A percentile compares a stretch with the other conserved stretches of the same genome.
phyloP scores from a whole-genome alignment of 1,284 basidiomycete genomes.

The Ganoderma multipileum region DNA sequence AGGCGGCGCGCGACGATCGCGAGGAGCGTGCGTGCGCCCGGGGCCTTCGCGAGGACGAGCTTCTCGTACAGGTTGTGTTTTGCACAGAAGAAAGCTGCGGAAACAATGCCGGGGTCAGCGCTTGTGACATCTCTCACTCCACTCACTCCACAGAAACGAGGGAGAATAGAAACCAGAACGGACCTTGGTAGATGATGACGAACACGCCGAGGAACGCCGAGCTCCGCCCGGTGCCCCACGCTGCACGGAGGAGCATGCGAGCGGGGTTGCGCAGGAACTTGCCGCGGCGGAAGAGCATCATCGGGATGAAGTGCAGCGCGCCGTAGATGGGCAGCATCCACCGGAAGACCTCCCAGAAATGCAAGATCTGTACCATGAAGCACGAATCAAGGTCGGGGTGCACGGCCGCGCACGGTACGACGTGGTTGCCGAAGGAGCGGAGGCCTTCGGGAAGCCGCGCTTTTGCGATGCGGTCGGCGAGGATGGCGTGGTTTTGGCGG shows the following conservation, averaged over 20 bases:
- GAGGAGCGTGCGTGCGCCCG: conserved; percentile 28
- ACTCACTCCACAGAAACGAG: not conserved
- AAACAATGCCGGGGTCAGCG: not conserved
- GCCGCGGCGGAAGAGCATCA: conserved; percentile 77
- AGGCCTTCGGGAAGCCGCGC: conserved; percentile 42
- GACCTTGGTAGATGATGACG: conserved; percentile 86
- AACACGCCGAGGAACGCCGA: conserved; percentile 91
- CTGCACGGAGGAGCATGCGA: conserved; percentile 68
- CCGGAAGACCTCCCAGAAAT: conserved; percentile 83
- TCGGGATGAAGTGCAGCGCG: conserved; percentile 90
- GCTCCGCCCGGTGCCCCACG: conserved; percentile 82
- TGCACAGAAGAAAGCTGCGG: conserved; percentile 75
- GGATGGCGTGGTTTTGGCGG: conserved; percentile 46
- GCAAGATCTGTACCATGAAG: conserved; percentile 67
- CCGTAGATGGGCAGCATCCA: conserved; percentile 91
- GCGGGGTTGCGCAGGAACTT: conserved; percentile 68
- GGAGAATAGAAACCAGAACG: conserved; percentile 33
- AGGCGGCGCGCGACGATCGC: conserved; percentile 39
- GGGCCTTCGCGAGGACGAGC: conserved; percentile 44
- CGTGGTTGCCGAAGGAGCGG: conserved; percentile 56
- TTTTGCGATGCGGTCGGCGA: conserved; percentile 44
- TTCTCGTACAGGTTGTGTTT: conserved; percentile 66
- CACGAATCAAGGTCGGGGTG: conserved; percentile 87
- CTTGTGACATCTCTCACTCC: not conserved
- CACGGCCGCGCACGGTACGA: conserved; percentile 71